phyloP scores from a whole-genome alignment of 345 rosid species.

The Aegle marmelos region DNA sequence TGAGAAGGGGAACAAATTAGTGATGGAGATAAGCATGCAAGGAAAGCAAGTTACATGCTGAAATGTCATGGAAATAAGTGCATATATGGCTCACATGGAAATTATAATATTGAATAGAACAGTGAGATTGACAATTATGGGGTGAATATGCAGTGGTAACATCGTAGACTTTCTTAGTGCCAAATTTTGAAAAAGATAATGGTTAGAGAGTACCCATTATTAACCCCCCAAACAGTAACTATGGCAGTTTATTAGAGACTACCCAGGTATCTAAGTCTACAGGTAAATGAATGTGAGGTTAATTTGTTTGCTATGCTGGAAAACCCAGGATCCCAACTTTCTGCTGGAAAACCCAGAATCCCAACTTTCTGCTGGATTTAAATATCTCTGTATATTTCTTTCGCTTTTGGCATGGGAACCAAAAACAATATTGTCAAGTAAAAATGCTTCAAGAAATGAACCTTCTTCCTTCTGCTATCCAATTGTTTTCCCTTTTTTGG shows the following conservation, averaged over 20 bases:
- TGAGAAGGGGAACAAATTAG: not conserved
- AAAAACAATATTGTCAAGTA: not conserved
- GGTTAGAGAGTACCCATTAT: not conserved
- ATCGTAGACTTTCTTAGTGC: not conserved
- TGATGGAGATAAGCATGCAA: not conserved
- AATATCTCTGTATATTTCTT: not conserved
- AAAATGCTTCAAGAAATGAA: not conserved
- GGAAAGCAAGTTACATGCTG: not conserved
- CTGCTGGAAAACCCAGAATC: not conserved
- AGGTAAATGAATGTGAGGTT: not conserved
- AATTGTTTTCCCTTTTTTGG: not conserved
- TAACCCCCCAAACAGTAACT: not conserved
- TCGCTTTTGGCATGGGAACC: not conserved
- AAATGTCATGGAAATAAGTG: not conserved
- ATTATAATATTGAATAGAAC: not conserved
- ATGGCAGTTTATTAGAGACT: not conserved
- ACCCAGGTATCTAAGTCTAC: not conserved
- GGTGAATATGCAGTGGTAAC: not conserved
- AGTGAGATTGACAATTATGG: not conserved
- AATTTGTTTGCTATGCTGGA: not conserved
- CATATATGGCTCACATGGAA: not conserved
- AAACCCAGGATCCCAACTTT: not conserved
- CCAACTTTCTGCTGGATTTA: slow-evolving; percentile 1
- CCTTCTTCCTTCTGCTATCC: not conserved
- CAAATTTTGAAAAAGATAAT: not conserved